These are phyloP conservation scores for Ceriops decandra DNA, from an alignment of 345 rosid genomes.

Conservation along the genomic window DNA sequence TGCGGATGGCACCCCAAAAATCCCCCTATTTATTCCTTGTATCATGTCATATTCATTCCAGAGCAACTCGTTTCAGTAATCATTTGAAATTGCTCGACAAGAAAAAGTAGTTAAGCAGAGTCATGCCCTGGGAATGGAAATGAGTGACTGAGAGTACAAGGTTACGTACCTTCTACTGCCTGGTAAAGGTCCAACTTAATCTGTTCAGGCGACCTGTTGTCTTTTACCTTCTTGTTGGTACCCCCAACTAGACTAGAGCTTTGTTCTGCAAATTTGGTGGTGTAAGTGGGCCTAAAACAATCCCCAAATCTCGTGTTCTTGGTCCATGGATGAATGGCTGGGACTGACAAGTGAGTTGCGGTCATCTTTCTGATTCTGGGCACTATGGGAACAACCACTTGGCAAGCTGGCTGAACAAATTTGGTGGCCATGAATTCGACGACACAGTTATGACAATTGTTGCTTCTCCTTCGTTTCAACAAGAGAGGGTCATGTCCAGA, in stretches of 20 bases:
- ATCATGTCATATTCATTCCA: neutral
- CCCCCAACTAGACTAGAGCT: constrained; percentile 30
- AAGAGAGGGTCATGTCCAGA: constrained; percentile 3
- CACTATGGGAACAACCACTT: constrained; percentile 9
- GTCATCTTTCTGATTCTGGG: constrained; percentile 16
- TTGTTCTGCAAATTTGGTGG: constrained; percentile 36
- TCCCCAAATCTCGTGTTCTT: constrained; percentile 21
- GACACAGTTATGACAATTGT: neutral
- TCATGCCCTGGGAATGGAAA: neutral
- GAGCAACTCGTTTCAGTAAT: constrained; percentile 7
- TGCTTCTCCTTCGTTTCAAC: constrained; percentile 1
- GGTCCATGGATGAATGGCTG: constrained; percentile 15
- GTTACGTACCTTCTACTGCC: constrained; percentile 41
- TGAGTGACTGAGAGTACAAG: neutral
- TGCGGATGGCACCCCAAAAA: constrained; percentile 66
- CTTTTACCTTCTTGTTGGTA: constrained; percentile 6
- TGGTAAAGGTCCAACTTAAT: constrained; percentile 48
- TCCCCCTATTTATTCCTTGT: constrained; percentile 72
- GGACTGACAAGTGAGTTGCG: constrained; percentile 18
- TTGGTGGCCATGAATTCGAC: constrained; percentile 28
- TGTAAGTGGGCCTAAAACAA: constrained; percentile 26
- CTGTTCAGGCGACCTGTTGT: constrained; percentile 22
- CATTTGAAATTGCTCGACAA: neutral
- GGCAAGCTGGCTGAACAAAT: constrained; percentile 35
- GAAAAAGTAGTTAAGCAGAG: neutral